These are phyloP conservation scores for Astrephomene gubernaculifera DNA, from an alignment of 139 green algal genomes.

Conservation along the genomic window DNA sequence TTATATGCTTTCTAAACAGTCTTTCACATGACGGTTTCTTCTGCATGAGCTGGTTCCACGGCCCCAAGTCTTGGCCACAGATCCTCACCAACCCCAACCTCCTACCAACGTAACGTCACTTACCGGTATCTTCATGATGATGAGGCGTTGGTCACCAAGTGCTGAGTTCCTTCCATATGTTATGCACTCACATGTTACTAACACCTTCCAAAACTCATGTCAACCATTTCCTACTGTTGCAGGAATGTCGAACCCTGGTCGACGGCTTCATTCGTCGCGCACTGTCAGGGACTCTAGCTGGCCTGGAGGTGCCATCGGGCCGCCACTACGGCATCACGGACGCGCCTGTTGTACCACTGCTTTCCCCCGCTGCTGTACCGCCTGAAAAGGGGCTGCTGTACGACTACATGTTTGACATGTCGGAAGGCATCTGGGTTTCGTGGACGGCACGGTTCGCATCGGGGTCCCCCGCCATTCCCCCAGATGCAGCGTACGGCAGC, in stretches of 20 bases:
- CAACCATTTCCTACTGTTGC: not conserved
- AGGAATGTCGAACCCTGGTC: constrained; percentile 52
- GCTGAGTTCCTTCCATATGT: no score
- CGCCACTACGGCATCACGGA: constrained; percentile 32
- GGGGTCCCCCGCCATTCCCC: constrained; percentile 22
- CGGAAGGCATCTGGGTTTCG: constrained; percentile 25
- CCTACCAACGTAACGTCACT: no score
- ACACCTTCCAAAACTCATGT: no score
- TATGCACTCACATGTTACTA: no score
- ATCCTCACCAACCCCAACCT: no score
- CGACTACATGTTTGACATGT: constrained; percentile 72
- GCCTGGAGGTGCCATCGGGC: constrained; percentile 52
- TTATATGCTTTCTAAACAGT: no score
- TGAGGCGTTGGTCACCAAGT: no score
- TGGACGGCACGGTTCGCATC: constrained; percentile 43
- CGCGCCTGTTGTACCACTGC: constrained; percentile 25
- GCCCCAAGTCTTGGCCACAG: no score
- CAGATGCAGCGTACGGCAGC: constrained; percentile 52
- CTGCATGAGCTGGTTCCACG: no score
- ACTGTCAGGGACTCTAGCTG: constrained; percentile 34
- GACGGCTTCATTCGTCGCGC: constrained; percentile 57
- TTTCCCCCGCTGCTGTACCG: constrained; percentile 19
- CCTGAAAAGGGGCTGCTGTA: constrained; percentile 50
- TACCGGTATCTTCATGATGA: no score
- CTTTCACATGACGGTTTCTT: no score